Evolutionary conservation across 2,329 filamentous ascomycete species (phyloP).

Genomic region (Pleoardoris graminearum): DNA sequence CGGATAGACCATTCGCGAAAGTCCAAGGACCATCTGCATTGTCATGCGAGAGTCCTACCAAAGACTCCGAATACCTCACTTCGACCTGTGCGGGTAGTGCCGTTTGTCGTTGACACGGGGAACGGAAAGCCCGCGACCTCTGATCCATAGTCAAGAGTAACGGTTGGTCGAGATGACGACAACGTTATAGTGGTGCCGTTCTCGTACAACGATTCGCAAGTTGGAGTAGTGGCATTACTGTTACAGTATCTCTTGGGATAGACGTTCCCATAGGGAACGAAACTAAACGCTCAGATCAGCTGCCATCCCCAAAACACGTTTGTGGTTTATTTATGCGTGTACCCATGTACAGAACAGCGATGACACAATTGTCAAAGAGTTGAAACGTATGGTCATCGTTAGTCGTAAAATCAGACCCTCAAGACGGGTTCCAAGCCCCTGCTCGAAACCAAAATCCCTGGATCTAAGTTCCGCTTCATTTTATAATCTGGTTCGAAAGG

Average conservation of each 20-base stretch:
- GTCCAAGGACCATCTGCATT: slow-evolving; percentile 22
- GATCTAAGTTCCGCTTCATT: background rate
- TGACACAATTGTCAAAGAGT: background rate
- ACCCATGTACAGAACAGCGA: background rate
- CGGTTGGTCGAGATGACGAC: slow-evolving; percentile 8
- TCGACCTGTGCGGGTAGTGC: slow-evolving; percentile 10
- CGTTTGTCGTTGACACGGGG: slow-evolving; percentile 5
- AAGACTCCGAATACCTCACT: slow-evolving; percentile 14
- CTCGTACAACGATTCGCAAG: background rate
- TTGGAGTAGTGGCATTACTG: background rate
- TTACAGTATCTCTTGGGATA: background rate
- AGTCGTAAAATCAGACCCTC: background rate
- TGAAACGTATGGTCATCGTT: background rate
- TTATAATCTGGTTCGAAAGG: background rate
- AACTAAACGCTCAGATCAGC: background rate
- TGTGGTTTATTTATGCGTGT: background rate
- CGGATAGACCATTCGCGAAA: slow-evolving; percentile 20
- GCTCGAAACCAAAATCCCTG: background rate
- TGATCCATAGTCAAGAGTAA: slow-evolving; percentile 20
- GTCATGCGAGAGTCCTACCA: background rate
- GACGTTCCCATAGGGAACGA: background rate
- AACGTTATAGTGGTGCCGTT: background rate
- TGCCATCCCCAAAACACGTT: background rate
- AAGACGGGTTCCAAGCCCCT: background rate
- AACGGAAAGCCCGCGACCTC: slow-evolving; percentile 24